These are phyloP conservation scores for Trichoderma simmonsii DNA, from an alignment of 2,329 filamentous ascomycete genomes.

Conservation along the genomic window DNA sequence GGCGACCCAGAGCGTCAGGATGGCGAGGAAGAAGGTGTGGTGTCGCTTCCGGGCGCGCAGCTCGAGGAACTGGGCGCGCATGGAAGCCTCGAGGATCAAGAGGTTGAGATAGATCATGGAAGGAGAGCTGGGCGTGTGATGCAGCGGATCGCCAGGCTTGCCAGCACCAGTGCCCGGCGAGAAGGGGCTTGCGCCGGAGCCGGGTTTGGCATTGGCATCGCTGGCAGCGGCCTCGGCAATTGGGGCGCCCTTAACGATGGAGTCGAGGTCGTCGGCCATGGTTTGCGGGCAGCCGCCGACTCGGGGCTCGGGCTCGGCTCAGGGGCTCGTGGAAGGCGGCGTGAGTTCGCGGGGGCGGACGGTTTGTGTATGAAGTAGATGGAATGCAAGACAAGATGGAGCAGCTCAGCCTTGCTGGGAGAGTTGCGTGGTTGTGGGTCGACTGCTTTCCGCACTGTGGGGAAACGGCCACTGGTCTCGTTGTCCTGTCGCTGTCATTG, in stretches of 20 bases:
- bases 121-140: constrained; percentile 80
- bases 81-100: constrained; percentile 89
- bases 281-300: constrained; percentile 16
- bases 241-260: constrained; percentile 87
- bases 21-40: constrained; percentile 85
- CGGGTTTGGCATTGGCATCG: constrained; percentile 45
- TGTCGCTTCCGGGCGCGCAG: constrained; percentile 83
- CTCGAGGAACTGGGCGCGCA: constrained; percentile 89
- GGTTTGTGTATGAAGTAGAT: neutral
- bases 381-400: neutral
- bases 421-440: neutral
- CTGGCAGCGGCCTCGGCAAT: constrained; percentile 53
- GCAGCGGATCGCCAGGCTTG: constrained; percentile 66
- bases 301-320: constrained; percentile 1
- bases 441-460: neutral
- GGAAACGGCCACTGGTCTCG: neutral
- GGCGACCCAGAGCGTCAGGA: constrained; percentile 75
- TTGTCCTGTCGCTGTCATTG: neutral
- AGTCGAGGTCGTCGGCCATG: constrained; percentile 73
- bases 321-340: constrained; percentile 1
- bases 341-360: neutral
- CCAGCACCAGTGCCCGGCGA: constrained; percentile 39
- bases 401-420: constrained; percentile 5
- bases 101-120: constrained; percentile 98
- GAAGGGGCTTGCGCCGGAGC: constrained; percentile 43